These are phyloP conservation scores for Anthostomella pinea DNA, from an alignment of 2,329 filamentous ascomycete species.

Conservation along the genomic window DNA sequence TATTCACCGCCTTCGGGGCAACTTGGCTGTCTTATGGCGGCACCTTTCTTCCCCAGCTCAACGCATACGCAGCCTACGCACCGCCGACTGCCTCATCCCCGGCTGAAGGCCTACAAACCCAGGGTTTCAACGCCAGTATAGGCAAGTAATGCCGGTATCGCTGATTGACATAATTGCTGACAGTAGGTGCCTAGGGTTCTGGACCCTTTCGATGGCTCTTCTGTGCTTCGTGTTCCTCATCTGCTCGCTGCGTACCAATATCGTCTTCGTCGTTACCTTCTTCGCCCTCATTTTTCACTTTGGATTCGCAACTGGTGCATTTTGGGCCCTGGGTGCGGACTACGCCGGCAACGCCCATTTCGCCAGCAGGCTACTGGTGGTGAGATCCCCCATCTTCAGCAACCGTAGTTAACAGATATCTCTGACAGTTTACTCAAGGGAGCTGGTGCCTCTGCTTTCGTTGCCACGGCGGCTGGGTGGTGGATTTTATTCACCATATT, in stretches of 20 bases:
- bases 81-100: conserved; percentile 31
- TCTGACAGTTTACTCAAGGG: conserved; percentile 10
- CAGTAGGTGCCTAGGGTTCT: conserved; percentile 1
- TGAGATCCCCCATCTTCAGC: conserved; percentile 10
- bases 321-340: conserved; percentile 52
- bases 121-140: conserved; percentile 53
- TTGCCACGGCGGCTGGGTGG: conserved; percentile 18
- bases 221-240: conserved; percentile 65
- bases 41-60: conserved; percentile 52
- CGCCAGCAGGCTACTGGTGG: conserved; percentile 30
- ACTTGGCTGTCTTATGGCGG: conserved; percentile 58
- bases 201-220: conserved; percentile 55
- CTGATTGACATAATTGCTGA: not conserved
- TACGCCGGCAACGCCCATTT: conserved; percentile 28
- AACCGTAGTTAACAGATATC: not conserved
- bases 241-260: conserved; percentile 68
- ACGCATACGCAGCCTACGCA: conserved; percentile 45
- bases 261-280: conserved; percentile 70
- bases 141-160: conserved; percentile 35
- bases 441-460: conserved; percentile 17
- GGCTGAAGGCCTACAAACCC: conserved; percentile 42
- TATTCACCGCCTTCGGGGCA: conserved; percentile 51
- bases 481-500: conserved; percentile 18
- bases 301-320: conserved; percentile 55
- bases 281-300: conserved; percentile 59